Conservation (phyloP, 495 filamentous ascomycete genomes). For the Clavariopsis aquatica region DNA sequence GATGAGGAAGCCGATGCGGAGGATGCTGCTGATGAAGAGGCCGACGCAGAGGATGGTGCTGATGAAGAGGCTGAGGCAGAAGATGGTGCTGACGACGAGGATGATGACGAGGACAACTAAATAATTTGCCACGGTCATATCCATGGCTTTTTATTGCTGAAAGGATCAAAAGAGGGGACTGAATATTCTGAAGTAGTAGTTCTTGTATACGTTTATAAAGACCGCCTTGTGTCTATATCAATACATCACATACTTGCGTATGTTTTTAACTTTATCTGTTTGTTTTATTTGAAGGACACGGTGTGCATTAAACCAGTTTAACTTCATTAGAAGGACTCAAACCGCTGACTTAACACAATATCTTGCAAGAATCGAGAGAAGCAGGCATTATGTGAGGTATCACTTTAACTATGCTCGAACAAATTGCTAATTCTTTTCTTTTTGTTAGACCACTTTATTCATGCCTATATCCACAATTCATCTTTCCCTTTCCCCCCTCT, state of each 20-base stretch:
- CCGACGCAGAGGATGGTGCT: neutral
- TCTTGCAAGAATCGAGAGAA: too few relatives aligned
- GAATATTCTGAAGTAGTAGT: neutral
- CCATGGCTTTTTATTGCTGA: neutral
- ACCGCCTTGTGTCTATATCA: neutral
- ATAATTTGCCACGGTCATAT: neutral
- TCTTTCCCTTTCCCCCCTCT: too few relatives aligned
- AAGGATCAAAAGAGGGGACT: neutral
- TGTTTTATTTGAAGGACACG: too few relatives aligned
- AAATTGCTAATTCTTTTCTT: too few relatives aligned
- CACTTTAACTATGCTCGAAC: too few relatives aligned
- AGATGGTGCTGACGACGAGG: neutral
- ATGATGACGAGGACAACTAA: neutral
- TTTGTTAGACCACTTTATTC: too few relatives aligned
- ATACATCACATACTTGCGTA: neutral
- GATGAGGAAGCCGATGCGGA: neutral
- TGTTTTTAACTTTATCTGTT: too few relatives aligned
- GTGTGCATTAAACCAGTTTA: too few relatives aligned
- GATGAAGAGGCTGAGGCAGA: neutral
- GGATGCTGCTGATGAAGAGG: neutral
- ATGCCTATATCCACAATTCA: too few relatives aligned
- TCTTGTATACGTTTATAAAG: neutral
- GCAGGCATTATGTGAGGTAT: too few relatives aligned
- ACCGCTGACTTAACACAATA: too few relatives aligned
- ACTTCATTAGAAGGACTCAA: too few relatives aligned